A percentile compares a stretch with the other conserved stretches of the same genome.
Conservation (phyloP, 345 rosid genomes). For the Sapria himalayana region DNA sequence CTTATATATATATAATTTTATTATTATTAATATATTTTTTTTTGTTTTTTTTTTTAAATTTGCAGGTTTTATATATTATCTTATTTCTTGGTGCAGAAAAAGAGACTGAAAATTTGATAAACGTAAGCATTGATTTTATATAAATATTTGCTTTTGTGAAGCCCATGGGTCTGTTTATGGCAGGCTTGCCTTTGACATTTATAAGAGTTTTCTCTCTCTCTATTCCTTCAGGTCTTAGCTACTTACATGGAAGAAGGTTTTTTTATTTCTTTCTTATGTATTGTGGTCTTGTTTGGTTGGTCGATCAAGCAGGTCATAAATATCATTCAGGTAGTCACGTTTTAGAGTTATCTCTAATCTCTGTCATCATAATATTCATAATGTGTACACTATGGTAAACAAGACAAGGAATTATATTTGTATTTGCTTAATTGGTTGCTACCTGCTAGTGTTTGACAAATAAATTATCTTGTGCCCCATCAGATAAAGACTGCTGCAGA, state of each 20-base stretch:
- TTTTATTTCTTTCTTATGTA: conserved; percentile 28
- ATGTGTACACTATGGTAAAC: too few relatives aligned
- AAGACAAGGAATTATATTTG: too few relatives aligned
- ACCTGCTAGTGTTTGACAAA: too few relatives aligned
- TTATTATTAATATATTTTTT: conserved; percentile 1
- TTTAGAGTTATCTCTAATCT: too few relatives aligned
- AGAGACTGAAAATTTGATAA: conserved; percentile 33
- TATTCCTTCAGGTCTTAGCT: conserved; percentile 27
- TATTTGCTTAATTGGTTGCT: too few relatives aligned
- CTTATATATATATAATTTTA: background rate
- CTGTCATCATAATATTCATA: too few relatives aligned
- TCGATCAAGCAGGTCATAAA: conserved; percentile 59
- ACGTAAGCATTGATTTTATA: conserved; percentile 24
- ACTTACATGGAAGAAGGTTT: conserved; percentile 23
- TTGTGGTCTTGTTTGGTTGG: conserved; percentile 61
- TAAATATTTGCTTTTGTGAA: background rate
- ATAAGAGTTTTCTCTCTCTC: background rate
- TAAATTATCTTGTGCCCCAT: too few relatives aligned
- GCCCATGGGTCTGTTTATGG: too few relatives aligned
- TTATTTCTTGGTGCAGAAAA: conserved; percentile 47
- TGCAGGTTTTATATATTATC: conserved; percentile 68
- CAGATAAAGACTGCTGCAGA: conserved; percentile 99
- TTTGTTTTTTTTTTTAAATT: conserved; percentile 2
- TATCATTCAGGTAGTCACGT: conserved; percentile 70
- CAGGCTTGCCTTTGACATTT: background rate